Evolutionary conservation across 805 yeast species (phyloP).

Genomic region (Monosporozyma aerobia): DNA sequence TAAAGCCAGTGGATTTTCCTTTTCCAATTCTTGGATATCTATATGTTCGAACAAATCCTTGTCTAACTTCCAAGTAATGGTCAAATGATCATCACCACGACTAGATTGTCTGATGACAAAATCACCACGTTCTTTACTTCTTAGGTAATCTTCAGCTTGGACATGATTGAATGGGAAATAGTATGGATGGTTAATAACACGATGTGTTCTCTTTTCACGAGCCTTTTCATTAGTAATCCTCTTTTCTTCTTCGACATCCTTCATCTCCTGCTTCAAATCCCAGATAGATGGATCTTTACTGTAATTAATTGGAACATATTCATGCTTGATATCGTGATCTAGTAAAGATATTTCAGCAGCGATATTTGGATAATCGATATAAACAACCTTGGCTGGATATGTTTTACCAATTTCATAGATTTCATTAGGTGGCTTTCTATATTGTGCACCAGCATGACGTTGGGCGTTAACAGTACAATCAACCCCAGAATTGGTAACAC

Average conservation of each 20-base stretch:
- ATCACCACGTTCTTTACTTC: slow-evolving; percentile 83
- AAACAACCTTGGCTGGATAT: slow-evolving; percentile 68
- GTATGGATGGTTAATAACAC: slow-evolving; percentile 85
- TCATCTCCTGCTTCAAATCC: slow-evolving; percentile 69
- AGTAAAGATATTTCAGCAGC: slow-evolving; percentile 65
- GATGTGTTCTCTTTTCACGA: slow-evolving; percentile 52
- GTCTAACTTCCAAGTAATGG: slow-evolving; percentile 94
- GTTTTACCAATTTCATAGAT: slow-evolving; percentile 62
- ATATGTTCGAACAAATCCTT: slow-evolving; percentile 86
- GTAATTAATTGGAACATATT: slow-evolving; percentile 32
- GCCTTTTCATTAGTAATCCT: slow-evolving; percentile 47
- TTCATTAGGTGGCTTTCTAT: slow-evolving; percentile 39
- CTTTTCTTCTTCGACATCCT: slow-evolving; percentile 49
- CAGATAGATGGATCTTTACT: slow-evolving; percentile 57
- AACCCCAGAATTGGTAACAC: slow-evolving; percentile 51
- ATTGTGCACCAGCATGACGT: slow-evolving; percentile 36
- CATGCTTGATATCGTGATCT: slow-evolving; percentile 51
- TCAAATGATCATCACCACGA: slow-evolving; percentile 76
- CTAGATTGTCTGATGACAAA: slow-evolving; percentile 92
- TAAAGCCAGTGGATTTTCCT: slow-evolving; percentile 51
- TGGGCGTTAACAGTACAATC: slow-evolving; percentile 49
- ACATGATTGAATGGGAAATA: slow-evolving; percentile 72
- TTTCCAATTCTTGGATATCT: slow-evolving; percentile 68
- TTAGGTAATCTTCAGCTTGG: slow-evolving; percentile 90
- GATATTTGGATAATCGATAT: slow-evolving; percentile 65